phyloP scores from a whole-genome alignment of 1,284 basidiomycete species.

The Somion occarium region DNA sequence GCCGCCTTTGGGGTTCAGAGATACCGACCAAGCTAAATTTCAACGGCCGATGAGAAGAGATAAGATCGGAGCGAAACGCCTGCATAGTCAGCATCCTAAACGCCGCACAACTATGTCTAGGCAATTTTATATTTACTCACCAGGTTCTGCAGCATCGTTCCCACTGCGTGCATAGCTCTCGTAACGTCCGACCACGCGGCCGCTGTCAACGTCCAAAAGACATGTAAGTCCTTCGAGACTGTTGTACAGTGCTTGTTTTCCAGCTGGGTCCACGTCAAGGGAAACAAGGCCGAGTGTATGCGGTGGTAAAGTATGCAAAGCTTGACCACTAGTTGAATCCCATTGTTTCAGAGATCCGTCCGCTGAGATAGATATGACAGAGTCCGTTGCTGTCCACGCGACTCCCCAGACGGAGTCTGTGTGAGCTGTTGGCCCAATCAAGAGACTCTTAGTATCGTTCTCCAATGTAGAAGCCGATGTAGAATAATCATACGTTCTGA shows the following conservation, averaged over 20 bases:
- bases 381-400: constrained; percentile 61
- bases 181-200: constrained; percentile 52
- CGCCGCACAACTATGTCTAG: too few species aligned
- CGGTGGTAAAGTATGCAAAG: constrained; percentile 53
- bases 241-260: constrained; percentile 64
- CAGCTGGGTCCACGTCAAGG: constrained; percentile 62
- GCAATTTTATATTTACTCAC: constrained; percentile 41
- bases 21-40: constrained; percentile 72
- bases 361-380: constrained; percentile 67
- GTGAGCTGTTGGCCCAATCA: constrained; percentile 51
- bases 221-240: constrained; percentile 77
- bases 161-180: constrained; percentile 65
- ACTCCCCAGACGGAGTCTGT: constrained; percentile 79
- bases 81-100: too few species aligned
- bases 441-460: background rate
- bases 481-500: constrained; percentile 56
- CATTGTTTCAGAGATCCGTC: constrained; percentile 73
- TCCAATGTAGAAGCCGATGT: constrained; percentile 7
- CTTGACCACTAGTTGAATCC: constrained; percentile 60
- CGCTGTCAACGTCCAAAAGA: constrained; percentile 64
- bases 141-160: constrained; percentile 56
- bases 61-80: background rate
- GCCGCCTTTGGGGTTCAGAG: constrained; percentile 65
- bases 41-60: background rate
- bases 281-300: constrained; percentile 76